phyloP scores from a whole-genome alignment of 768 basidiomycete genomes.

The Suillus occidentalis region DNA sequence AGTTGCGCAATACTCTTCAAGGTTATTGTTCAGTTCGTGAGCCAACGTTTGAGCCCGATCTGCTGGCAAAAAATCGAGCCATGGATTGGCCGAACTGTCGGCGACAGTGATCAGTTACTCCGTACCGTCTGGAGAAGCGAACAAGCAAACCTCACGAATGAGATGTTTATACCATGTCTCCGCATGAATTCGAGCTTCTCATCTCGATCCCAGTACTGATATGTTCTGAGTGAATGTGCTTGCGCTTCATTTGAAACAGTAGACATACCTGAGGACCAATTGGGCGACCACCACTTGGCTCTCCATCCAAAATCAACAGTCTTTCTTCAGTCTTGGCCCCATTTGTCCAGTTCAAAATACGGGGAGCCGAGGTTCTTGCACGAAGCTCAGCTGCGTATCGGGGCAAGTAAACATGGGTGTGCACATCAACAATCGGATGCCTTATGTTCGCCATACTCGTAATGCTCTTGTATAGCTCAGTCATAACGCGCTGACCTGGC shows the following conservation, averaged over 20 bases:
- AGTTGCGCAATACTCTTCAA: slow-evolving; percentile 77
- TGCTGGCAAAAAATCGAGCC: slow-evolving; percentile 84
- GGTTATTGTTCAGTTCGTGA: slow-evolving; percentile 68
- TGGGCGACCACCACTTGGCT: slow-evolving; percentile 77
- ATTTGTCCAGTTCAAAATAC: slow-evolving; percentile 54
- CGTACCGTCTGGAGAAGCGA: slow-evolving; percentile 6
- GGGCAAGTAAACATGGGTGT: slow-evolving; percentile 85
- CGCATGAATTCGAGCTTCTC: slow-evolving; percentile 89
- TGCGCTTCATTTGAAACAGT: not conserved
- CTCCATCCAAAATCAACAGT: slow-evolving; percentile 75
- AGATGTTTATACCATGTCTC: slow-evolving; percentile 75
- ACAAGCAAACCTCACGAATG: slow-evolving; percentile 63
- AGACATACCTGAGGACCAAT: slow-evolving; percentile 68
- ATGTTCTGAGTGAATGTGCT: not conserved
- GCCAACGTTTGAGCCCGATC: slow-evolving; percentile 67
- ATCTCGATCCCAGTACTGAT: slow-evolving; percentile 71
- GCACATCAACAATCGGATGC: slow-evolving; percentile 69
- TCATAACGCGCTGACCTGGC: slow-evolving; percentile 19
- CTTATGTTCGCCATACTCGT: slow-evolving; percentile 20
- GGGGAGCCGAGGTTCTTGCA: slow-evolving; percentile 60
- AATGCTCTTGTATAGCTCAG: slow-evolving; percentile 21
- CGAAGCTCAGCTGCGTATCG: slow-evolving; percentile 73
- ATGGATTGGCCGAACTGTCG: slow-evolving; percentile 81
- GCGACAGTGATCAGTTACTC: slow-evolving; percentile 15
- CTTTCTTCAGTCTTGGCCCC: slow-evolving; percentile 56